Base-by-base conservation (phyloP, 2,329 filamentous ascomycete genomes). In the Diaporthe sp. region DNA sequence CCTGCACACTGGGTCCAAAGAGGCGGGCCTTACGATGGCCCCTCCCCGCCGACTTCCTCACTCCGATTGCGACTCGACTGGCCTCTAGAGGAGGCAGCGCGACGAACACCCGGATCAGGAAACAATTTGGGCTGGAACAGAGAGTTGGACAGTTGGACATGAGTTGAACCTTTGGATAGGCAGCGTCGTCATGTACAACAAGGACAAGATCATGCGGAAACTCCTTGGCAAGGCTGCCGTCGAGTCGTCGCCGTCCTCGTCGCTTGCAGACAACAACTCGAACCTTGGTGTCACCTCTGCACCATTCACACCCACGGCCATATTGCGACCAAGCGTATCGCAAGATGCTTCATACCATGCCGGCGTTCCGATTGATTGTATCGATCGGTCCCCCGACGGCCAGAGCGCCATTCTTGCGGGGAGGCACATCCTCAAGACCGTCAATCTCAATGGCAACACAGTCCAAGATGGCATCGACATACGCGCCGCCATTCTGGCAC, bases 181-280 rank as follows among this genome's bases (percentile, higher is more conserved):
- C 28, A 38, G 33, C 77, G 77, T 77, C 77, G 81, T 72, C 77
- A 89, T 88, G 87, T 89, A 89, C 82, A 89, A 86, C 76, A 86
- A 89, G 78, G 87, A 86, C 76, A 88, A 85, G 82, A 89, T 90
- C 77, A 90, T 92, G 87, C 88, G 89, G 81, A 89, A 90, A 84
- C 87, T 91, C 33, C 87, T 91, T 42, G 89, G 89, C 81, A 89
- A 89, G 79, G 83, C 85, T 74, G 82, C 85, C 38, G 83, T 85
- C 77, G 87, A 89, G 76, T 84, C 87, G 76, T 82, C 85, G 55
- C 80, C 85, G 74, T 86, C 85, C 76, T 84, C 87, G 77, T 83
- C 85, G 54, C 82, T 84, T 57, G 25, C 70, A 50, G 58, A 76
- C 35, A 67, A 58, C 19, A 35, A 40, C 61, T 42, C 72, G 7